A percentile compares a stretch with the other conserved stretches of the same genome.
Conservation (phyloP, 2,329 filamentous ascomycete species). For the Hortaea werneckii region DNA sequence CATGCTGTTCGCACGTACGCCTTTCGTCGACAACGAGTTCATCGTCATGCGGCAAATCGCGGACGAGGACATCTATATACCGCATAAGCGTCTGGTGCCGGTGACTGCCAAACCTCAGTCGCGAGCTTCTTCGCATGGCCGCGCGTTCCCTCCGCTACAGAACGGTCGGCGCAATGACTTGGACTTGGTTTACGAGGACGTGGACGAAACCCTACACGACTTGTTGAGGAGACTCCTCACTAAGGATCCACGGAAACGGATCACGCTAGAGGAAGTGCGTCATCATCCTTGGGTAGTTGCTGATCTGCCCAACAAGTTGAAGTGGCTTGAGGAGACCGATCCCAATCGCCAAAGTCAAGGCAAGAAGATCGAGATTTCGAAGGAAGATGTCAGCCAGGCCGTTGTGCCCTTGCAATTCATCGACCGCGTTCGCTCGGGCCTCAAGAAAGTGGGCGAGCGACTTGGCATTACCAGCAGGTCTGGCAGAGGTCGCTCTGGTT, state of each 20-base stretch:
- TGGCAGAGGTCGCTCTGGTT: slow-evolving; percentile 46
- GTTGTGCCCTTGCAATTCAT: slow-evolving; percentile 84
- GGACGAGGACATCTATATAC: slow-evolving; percentile 85
- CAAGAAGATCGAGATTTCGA: slow-evolving; percentile 83
- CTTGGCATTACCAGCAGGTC: slow-evolving; percentile 5
- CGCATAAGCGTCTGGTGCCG: slow-evolving; percentile 69
- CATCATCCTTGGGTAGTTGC: slow-evolving; percentile 83
- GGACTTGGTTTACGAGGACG: slow-evolving; percentile 72
- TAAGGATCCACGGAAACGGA: slow-evolving; percentile 83
- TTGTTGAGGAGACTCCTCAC: slow-evolving; percentile 68
- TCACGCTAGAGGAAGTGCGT: slow-evolving; percentile 85
- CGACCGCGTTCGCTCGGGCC: slow-evolving; percentile 69
- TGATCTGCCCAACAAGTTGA: slow-evolving; percentile 61
- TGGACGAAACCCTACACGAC: slow-evolving; percentile 71
- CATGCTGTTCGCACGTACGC: slow-evolving; percentile 84
- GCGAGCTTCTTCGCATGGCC: slow-evolving; percentile 36
- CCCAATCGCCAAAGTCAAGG: slow-evolving; percentile 67
- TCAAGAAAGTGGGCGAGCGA: slow-evolving; percentile 42
- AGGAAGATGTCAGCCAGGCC: slow-evolving; percentile 77
- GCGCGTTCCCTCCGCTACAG: slow-evolving; percentile 34
- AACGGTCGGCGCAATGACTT: slow-evolving; percentile 65
- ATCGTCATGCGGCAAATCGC: slow-evolving; percentile 87
- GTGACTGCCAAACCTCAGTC: slow-evolving; percentile 41
- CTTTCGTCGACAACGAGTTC: slow-evolving; percentile 87
- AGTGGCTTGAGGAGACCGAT: slow-evolving; percentile 93